phyloP scores from a whole-genome alignment of 2,329 filamentous ascomycete species.

The Cladosporium halotolerans region DNA sequence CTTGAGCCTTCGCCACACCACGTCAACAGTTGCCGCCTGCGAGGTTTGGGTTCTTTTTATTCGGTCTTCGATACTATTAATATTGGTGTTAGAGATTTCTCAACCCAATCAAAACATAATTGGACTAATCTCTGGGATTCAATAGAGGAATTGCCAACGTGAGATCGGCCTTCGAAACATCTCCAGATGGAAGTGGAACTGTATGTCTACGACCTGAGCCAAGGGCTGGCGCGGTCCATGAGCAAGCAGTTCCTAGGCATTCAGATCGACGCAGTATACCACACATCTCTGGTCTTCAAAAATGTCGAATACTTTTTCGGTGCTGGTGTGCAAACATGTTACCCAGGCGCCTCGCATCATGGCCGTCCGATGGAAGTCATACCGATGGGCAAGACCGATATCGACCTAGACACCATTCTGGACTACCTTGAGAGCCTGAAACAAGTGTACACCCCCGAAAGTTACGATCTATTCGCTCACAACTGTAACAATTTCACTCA shows the following conservation, averaged over 20 bases:
- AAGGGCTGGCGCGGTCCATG: constrained; percentile 41
- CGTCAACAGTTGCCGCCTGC: constrained; percentile 6
- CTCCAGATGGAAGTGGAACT: constrained; percentile 43
- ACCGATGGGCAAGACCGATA: constrained; percentile 65
- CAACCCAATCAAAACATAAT: no score
- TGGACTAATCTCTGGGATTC: no score
- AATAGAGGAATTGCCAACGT: no score
- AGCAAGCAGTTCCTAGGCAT: constrained; percentile 55
- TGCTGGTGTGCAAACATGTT: constrained; percentile 74
- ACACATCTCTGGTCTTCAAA: constrained; percentile 81
- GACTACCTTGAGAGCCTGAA: constrained; percentile 84
- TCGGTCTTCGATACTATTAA: no score
- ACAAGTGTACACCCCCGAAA: constrained; percentile 68
- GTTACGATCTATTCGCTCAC: constrained; percentile 81
- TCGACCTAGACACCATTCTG: constrained; percentile 71
- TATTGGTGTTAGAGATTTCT: no score
- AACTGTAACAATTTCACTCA: constrained; percentile 99
- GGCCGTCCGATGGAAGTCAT: constrained; percentile 74
- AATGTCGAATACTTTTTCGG: constrained; percentile 90
- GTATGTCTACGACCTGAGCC: constrained; percentile 48
- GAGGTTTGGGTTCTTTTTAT: no score
- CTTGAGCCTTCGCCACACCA: constrained; percentile 1
- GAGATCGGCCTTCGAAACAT: not conserved
- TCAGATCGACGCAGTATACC: constrained; percentile 87
- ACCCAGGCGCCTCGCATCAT: constrained; percentile 78